A percentile compares a stretch with the other conserved stretches of the same genome.
These are phyloP conservation scores for Cladosporium austrohemisphaericum DNA, from an alignment of 2,329 filamentous ascomycete species.

Conservation along the genomic window DNA sequence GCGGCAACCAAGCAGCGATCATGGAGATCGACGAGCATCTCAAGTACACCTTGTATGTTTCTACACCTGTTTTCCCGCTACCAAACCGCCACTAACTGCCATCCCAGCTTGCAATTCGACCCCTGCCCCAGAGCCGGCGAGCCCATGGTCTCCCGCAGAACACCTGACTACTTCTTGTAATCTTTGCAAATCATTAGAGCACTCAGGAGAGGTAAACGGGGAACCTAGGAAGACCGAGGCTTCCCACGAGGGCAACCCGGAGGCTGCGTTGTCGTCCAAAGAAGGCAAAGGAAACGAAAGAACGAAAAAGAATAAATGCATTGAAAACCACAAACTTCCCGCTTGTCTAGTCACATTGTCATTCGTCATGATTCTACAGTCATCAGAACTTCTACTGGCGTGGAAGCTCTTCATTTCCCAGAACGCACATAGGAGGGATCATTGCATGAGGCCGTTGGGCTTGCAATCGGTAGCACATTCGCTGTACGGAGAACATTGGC, in stretches of 20 bases:
- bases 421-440: no score
- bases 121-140: slow-evolving; percentile 95
- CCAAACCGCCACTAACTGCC: slow-evolving; percentile 24
- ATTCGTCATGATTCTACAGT: no score
- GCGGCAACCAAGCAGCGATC: slow-evolving; percentile 98
- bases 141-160: slow-evolving; percentile 93
- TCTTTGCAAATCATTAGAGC: slow-evolving; percentile 2
- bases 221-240: background rate
- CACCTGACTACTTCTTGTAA: slow-evolving; percentile 98
- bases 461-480: no score
- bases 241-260: slow-evolving; percentile 1
- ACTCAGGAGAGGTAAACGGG: slow-evolving; percentile 15
- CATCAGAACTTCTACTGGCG: no score
- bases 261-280: background rate
- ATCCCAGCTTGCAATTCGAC: slow-evolving; percentile 88
- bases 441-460: no score
- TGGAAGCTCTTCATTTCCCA: no score
- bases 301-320: background rate
- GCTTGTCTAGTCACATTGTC: no score
- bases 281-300: slow-evolving; percentile 1
- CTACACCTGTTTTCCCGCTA: background rate
- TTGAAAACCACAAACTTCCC: no score
- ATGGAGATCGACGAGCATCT: slow-evolving; percentile 99
- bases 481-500: no score
- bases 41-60: slow-evolving; percentile 96